These are phyloP conservation scores for Chrysopogon serrulatus DNA, from an alignment of 176 grass and related monocot species.

Conservation along the genomic window DNA sequence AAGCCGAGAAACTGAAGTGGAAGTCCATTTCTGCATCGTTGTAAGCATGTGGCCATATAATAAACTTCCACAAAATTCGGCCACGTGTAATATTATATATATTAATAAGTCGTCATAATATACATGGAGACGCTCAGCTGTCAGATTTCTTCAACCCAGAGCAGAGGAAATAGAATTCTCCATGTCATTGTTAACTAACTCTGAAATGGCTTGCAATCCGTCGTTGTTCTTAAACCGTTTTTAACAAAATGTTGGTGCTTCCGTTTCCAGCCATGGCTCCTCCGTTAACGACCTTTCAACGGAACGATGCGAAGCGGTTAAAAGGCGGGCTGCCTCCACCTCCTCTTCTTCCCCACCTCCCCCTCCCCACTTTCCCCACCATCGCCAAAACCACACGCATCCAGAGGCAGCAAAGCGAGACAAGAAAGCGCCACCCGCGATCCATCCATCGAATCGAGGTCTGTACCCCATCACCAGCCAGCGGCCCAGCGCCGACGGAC, in stretches of 20 bases:
- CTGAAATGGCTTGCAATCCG: background rate
- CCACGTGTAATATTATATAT: no score
- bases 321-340: background rate
- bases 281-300: constrained; percentile 1
- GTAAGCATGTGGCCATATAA: no score
- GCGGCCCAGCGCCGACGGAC: background rate
- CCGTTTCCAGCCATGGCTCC: background rate
- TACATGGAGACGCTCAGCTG: background rate
- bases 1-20: background rate
- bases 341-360: background rate
- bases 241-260: background rate
- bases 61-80: no score
- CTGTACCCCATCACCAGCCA: background rate
- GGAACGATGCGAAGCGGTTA: constrained; percentile 12
- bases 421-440: background rate
- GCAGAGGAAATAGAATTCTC: background rate
- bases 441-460: background rate
- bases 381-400: constrained; percentile 45
- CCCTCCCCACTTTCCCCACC: background rate
- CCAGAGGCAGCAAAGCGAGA: background rate
- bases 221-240: background rate
- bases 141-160: background rate
- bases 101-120: no score
- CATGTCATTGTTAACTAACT: background rate
- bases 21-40: background rate